A percentile compares a stretch with the other conserved stretches of the same genome.
phyloP scores from a whole-genome alignment of 2,329 filamentous ascomycete genomes.

The Calonectria naviculata region DNA sequence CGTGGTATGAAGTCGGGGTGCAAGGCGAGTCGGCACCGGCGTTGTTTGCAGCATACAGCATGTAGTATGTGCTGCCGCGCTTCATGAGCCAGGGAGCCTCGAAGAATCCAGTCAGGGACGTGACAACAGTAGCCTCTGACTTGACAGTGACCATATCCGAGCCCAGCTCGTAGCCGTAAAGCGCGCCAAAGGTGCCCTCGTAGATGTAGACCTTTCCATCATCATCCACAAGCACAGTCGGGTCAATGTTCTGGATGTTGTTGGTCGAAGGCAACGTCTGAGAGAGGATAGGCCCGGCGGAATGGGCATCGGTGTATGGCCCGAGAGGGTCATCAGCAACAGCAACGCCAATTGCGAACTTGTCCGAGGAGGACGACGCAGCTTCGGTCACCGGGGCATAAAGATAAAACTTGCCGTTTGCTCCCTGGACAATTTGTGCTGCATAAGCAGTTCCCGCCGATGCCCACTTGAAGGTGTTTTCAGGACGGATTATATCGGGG shows the following conservation, averaged over 20 bases:
- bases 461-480: slow-evolving; percentile 49
- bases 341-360: slow-evolving; percentile 52
- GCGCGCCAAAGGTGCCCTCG: slow-evolving; percentile 51
- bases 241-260: slow-evolving; percentile 53
- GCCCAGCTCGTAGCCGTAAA: slow-evolving; percentile 47
- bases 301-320: slow-evolving; percentile 49
- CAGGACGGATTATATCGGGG: slow-evolving; percentile 42
- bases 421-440: slow-evolving; percentile 47
- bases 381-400: slow-evolving; percentile 45
- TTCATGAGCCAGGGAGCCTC: slow-evolving; percentile 53
- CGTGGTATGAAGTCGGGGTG: slow-evolving; percentile 51
- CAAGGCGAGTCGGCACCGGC: slow-evolving; percentile 48
- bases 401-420: slow-evolving; percentile 49
- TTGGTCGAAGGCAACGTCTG: slow-evolving; percentile 46
- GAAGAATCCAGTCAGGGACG: slow-evolving; percentile 47
- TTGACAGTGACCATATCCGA: slow-evolving; percentile 50
- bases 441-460: slow-evolving; percentile 47
- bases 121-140: slow-evolving; percentile 34
- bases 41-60: slow-evolving; percentile 53
- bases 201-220: slow-evolving; percentile 50
- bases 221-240: slow-evolving; percentile 50
- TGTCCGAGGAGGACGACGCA: slow-evolving; percentile 35
- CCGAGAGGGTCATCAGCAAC: slow-evolving; percentile 48
- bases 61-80: slow-evolving; percentile 49
- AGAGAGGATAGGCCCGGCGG: slow-evolving; percentile 49